phyloP scores from a whole-genome alignment of 345 rosid species.

The Stellera chamaejasme region DNA sequence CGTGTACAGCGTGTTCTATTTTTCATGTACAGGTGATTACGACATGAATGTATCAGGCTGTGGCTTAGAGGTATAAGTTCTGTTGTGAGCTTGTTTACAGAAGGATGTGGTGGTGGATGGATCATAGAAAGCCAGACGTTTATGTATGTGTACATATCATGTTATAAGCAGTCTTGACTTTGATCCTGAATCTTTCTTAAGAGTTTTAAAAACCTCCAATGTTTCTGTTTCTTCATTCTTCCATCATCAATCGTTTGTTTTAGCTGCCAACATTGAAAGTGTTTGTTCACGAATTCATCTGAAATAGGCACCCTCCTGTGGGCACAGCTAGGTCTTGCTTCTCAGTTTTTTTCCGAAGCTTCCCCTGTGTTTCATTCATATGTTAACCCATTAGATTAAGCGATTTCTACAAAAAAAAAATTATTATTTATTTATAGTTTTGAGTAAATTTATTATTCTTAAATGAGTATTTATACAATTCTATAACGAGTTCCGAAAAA shows the following conservation, averaged over 20 bases:
- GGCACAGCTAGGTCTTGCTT: no score
- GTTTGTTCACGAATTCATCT: no score
- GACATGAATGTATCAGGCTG: slow-evolving; percentile 1
- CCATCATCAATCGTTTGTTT: not conserved
- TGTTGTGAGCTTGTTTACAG: slow-evolving; percentile 11
- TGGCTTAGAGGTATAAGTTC: not conserved
- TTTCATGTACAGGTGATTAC: slow-evolving; percentile 16
- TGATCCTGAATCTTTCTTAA: slow-evolving; percentile 1
- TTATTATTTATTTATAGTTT: no score
- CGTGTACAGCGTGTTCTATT: slow-evolving; percentile 19
- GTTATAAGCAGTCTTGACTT: slow-evolving; percentile 12
- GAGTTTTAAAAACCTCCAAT: not conserved
- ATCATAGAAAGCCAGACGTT: slow-evolving; percentile 7
- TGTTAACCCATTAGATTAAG: no score
- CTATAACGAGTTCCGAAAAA: no score
- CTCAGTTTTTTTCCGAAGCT: no score
- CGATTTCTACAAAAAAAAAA: no score
- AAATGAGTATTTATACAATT: no score
- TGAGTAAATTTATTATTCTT: no score
- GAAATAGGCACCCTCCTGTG: no score
- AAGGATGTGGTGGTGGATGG: slow-evolving; percentile 8
- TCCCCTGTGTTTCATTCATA: no score
- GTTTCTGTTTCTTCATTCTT: slow-evolving; percentile 5
- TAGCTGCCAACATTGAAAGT: no score
- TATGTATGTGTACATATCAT: slow-evolving; percentile 26